Evolutionary conservation across 78 protist genomes (phyloP), one percentile per base, ranked within the genome.

Genomic region (Tieghemostelium lacteum): DNA sequence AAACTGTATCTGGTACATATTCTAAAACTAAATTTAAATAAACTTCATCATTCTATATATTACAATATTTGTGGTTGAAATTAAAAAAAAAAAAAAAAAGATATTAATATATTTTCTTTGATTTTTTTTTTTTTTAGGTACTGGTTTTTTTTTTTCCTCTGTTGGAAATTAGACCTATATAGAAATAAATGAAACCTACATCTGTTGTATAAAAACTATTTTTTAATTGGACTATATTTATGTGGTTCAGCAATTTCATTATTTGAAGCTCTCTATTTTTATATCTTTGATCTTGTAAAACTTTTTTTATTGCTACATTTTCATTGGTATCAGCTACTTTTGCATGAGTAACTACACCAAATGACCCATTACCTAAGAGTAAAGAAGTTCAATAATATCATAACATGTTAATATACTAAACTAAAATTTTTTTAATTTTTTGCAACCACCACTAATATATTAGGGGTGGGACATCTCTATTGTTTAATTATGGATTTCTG

Each of bases 191-290:
- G 5, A 29, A 31, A 49, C 57, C 28, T 67, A 80, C 76, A 57
- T 80, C 76, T 66, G 75, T 62, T 34, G 88, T 61, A 86, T 95
- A 97, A 95, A 98, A 99, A 86, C 86, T 93, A 78, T 96, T 93
- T 39, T 75, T 65, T 78, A 99, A 78, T 50, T 92, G 62, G 50
- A 98, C 98, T 52, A 99, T 86, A 88, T 98, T 98, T 71, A 83
- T 62, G 75, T 99, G 99, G 16, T 61, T 31, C 31, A 98, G 75
- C 92, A 86, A 73, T 39, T 93, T 72, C 99, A 99, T 98, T 58
- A 98, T 99, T 65, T 97, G 97, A 26, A 98, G 93, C 92, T 99
- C 99, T 2, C 99, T 89, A 87, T 98, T 98, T 98, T 99, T 99
- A 93, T 89, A 99, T 20, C 99, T 74, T 58, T 92, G 73, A 92